Base-by-base conservation (phyloP, 2,329 filamentous ascomycete species). In the Elsinoe fawcettii region DNA sequence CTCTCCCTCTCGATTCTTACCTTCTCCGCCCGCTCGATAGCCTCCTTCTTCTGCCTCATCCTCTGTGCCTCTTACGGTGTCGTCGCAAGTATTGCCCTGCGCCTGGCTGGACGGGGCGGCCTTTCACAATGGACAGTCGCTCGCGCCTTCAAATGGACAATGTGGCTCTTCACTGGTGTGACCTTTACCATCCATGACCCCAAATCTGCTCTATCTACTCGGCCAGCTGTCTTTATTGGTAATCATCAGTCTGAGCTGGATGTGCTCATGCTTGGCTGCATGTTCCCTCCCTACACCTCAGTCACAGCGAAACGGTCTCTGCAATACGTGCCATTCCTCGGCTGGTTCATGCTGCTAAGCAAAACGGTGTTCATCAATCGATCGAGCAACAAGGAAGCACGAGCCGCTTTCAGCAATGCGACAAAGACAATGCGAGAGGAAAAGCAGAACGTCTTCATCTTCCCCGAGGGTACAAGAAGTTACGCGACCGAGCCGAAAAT, bases 361-460 rank as follows among this genome's bases (percentile, higher is more conserved):
- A 90, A 91, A 62, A 88, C 89, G 63, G 86, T 99, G 67, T 99
- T 97, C 75, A 95, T 99, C 75, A 90, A 99, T 72, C 88, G 93
- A 69, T 83, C 84, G 66, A 96, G 95, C 73, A 82, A 83, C 64
- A 82, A 85, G 69, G 88, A 88, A 62, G 91, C 93, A 20, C 80
- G 93, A 63, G 83, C 87, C 62, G 90, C 90, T 54, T 96, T 99
- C 80, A 81, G 86, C 64, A 83, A 86, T 55, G 93, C 93, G 37
- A 89, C 89, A 49, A 73, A 80, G 46, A 86, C 91, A 70, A 99
- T 99, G 75, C 81, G 79, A 65, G 74, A 74, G 55, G 79, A 86
- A 66, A 68, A 70, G 57, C 77, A 79, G 76, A 88, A 81, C 71
- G 88, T 92, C 65, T 92, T 84, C 75, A 90, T 92, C 75, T 92